Evolutionary conservation across 2,329 filamentous ascomycete species (phyloP).

Genomic region (Cryphonectria carpinicola): DNA sequence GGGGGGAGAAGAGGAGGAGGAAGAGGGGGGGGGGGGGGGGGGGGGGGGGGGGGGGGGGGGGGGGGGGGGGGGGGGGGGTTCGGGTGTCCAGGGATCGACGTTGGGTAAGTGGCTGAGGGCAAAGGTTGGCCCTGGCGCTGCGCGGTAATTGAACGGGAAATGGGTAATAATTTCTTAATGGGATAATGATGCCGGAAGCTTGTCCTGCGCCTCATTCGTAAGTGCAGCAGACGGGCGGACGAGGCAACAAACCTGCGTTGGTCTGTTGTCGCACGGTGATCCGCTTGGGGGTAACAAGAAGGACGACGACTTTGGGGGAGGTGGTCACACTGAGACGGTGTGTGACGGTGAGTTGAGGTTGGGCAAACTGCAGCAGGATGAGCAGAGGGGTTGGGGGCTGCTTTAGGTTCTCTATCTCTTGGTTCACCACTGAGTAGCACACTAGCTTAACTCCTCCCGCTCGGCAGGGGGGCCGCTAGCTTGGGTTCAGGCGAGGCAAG

Average conservation of each 20-base stretch:
- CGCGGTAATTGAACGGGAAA: conserved; percentile 14
- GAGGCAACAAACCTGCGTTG: neutral
- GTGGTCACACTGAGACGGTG: too few relatives aligned
- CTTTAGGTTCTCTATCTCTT: neutral
- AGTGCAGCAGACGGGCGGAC: neutral
- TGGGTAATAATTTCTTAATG: conserved; percentile 18
- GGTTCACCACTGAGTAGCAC: neutral
- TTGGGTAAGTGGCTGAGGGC: conserved; percentile 4
- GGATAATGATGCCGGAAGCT: conserved; percentile 17
- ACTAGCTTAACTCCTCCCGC: neutral
- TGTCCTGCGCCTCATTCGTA: neutral
- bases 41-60: too few relatives aligned
- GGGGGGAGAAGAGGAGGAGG: too few relatives aligned
- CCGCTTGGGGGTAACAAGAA: neutral
- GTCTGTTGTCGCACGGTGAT: conserved; percentile 1
- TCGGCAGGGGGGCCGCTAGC: neutral
- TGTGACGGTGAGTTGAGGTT: neutral
- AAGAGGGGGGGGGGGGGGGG: too few relatives aligned
- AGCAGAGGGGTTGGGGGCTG: neutral
- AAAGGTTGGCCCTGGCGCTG: conserved; percentile 19
- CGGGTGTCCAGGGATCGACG: neutral
- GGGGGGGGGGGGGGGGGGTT: too few relatives aligned
- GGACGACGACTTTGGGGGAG: neutral
- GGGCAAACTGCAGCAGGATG: neutral
- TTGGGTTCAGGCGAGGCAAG: neutral